Conservation (phyloP, 192 early-diverging fungal genomes). For the Coemansia sp. region DNA sequence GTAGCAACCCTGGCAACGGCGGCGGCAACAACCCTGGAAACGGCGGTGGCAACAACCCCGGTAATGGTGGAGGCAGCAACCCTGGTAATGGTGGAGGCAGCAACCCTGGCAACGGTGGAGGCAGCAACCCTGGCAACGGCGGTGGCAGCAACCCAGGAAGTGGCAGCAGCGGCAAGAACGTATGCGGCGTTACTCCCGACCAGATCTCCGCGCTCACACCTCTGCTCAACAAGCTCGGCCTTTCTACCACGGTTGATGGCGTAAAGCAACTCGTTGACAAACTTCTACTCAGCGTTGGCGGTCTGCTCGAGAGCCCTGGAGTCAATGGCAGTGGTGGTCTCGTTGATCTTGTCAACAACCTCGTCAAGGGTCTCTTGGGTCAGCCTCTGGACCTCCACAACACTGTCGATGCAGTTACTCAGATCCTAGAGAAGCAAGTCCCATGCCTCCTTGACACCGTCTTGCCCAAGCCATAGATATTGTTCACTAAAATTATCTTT, state of each 20-base stretch:
- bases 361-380: constrained; percentile 45
- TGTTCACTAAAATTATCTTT: not conserved
- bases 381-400: constrained; percentile 39
- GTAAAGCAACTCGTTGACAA: constrained; percentile 54
- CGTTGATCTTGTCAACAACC: constrained; percentile 41
- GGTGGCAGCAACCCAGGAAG: not conserved
- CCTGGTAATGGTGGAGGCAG: not conserved
- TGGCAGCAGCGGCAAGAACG: constrained; percentile 26
- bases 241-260: constrained; percentile 45
- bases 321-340: constrained; percentile 41
- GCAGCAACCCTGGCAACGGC: constrained; percentile 8
- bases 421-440: constrained; percentile 49
- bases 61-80: not conserved
- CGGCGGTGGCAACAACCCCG: not conserved
- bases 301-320: constrained; percentile 36
- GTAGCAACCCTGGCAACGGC: not conserved
- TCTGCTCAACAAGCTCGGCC: constrained; percentile 50
- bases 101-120: not conserved
- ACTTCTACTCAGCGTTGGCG: constrained; percentile 30
- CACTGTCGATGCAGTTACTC: constrained; percentile 38
- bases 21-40: not conserved
- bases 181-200: constrained; percentile 37
- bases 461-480: constrained; percentile 44
- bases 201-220: constrained; percentile 55
- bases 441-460: constrained; percentile 50